A percentile compares a stretch with the other conserved stretches of the same genome.
Evolutionary conservation across 2,329 filamentous ascomycete species (phyloP).

Genomic region (Trichoderma hamatum): DNA sequence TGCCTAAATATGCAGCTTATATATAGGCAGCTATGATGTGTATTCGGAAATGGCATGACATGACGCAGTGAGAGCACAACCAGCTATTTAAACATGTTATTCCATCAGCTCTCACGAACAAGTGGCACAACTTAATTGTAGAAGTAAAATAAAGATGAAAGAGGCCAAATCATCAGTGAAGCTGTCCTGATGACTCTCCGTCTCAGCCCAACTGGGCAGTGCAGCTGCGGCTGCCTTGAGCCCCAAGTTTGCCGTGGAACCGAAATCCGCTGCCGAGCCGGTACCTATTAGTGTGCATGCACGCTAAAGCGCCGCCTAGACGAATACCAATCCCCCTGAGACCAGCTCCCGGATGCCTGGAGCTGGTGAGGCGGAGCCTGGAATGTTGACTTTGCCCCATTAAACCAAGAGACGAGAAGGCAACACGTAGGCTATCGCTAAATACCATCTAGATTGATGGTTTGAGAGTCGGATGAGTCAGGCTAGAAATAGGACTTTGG

Average conservation of each 20-base stretch:
- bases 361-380: not conserved
- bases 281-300: not conserved
- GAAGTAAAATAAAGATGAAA: not conserved
- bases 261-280: not conserved
- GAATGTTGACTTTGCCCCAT: not conserved
- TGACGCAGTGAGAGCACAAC: not conserved
- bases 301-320: not conserved
- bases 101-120: not conserved
- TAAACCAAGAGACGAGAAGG: too few species aligned
- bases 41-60: not conserved
- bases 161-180: not conserved
- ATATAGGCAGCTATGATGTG: not conserved
- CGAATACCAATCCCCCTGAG: not conserved
- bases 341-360: not conserved
- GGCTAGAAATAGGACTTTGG: too few species aligned
- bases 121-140: not conserved
- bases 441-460: too few species aligned
- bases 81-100: not conserved
- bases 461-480: too few species aligned
- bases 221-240: not conserved
- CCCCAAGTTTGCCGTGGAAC: not conserved
- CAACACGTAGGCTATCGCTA: too few species aligned
- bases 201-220: not conserved
- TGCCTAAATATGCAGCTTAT: constrained; percentile 2
- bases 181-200: not conserved